Conservation (phyloP, 257 asterid species). For the Schizonepeta tenuifolia region DNA sequence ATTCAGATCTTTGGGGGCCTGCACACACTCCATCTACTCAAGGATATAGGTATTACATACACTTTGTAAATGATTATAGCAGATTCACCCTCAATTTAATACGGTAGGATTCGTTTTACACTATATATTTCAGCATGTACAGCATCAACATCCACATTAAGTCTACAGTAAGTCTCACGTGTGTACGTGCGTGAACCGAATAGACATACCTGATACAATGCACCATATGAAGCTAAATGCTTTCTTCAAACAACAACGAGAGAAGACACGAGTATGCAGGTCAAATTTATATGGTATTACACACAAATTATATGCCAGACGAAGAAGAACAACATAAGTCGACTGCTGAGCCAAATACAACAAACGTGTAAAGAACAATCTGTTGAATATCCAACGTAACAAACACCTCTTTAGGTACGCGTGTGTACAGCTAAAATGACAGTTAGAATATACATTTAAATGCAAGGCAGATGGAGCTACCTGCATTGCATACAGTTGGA, state of each 20-base stretch:
- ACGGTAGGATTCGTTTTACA: no score
- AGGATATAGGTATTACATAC: no score
- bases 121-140: no score
- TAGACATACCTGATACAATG: not conserved
- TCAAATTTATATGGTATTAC: not conserved
- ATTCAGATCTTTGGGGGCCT: no score
- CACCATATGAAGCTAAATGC: not conserved
- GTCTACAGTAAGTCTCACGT: not conserved
- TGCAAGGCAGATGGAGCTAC: constrained; percentile 41
- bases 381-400: constrained; percentile 9
- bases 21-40: no score
- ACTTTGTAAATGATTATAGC: no score
- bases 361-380: constrained; percentile 14
- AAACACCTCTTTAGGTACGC: not conserved
- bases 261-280: not conserved
- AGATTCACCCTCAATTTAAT: no score
- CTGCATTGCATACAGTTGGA: constrained; percentile 27
- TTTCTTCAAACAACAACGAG: not conserved
- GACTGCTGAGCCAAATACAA: not conserved
- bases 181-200: not conserved
- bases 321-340: not conserved
- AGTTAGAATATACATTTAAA: constrained; percentile 49
- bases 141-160: not conserved
- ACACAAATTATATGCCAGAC: not conserved
- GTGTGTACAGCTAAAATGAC: constrained; percentile 7